Conservation (phyloP, 1,284 basidiomycete species). For the Pseudozyma sp. region DNA sequence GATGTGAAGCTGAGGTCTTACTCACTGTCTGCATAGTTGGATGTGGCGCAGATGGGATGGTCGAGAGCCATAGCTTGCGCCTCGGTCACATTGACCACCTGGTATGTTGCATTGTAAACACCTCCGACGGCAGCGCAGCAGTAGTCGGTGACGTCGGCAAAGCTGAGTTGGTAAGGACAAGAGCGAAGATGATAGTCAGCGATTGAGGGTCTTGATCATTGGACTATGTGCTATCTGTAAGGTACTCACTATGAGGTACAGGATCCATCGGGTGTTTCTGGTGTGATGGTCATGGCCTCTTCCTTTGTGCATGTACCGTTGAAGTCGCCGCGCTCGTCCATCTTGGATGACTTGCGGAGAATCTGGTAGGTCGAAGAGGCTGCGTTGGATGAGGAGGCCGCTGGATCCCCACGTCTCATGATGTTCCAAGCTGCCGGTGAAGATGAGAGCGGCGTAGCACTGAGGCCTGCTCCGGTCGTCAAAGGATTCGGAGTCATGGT, state of each 20-base stretch:
- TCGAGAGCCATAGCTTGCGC: conserved; percentile 36
- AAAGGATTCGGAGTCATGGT: conserved; percentile 26
- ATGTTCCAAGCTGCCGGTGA: conserved; percentile 17
- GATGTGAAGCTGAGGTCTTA: no score
- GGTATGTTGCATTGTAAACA: conserved; percentile 37
- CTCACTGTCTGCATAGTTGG: conserved; percentile 56
- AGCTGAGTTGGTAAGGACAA: conserved; percentile 18
- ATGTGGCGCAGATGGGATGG: conserved; percentile 47
- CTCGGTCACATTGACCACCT: conserved; percentile 30
- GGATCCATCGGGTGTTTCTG: conserved; percentile 47
- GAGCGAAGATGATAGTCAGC: neutral
- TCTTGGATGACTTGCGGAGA: conserved; percentile 35
- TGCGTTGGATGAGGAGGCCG: conserved; percentile 10
- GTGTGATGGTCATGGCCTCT: conserved; percentile 42
- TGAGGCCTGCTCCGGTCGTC: conserved; percentile 5
- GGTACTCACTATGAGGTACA: conserved; percentile 41
- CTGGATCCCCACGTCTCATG: conserved; percentile 8
- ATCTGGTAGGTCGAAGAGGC: conserved; percentile 19
- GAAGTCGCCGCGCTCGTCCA: conserved; percentile 50
- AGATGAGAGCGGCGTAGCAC: conserved; percentile 11
- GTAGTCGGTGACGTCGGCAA: conserved; percentile 56
- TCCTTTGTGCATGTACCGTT: conserved; percentile 46
- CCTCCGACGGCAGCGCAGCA: conserved; percentile 59
- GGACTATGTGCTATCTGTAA: no score
- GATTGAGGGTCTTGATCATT: no score